Conservation (phyloP, 192 early-diverging fungal species). For the Entomortierella chlamydospora region DNA sequence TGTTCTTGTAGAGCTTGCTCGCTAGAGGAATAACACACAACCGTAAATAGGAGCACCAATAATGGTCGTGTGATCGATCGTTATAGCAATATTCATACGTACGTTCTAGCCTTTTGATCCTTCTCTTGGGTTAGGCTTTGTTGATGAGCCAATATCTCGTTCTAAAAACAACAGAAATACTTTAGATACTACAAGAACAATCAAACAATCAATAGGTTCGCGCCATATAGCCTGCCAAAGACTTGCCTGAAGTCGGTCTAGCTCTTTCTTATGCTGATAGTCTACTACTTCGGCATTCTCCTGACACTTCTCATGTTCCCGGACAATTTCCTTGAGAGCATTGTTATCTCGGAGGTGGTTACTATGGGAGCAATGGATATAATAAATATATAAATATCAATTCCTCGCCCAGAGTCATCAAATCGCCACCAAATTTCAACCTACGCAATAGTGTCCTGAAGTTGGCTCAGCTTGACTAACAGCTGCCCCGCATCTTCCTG, state of each 20-base stretch:
- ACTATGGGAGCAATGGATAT: not conserved
- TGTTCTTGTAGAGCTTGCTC: constrained; percentile 35
- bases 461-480: constrained; percentile 41
- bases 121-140: constrained; percentile 19
- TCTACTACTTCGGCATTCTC: constrained; percentile 25
- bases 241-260: constrained; percentile 16
- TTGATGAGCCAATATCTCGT: constrained; percentile 10
- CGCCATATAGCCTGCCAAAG: not conserved
- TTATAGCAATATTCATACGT: constrained; percentile 2
- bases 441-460: constrained; percentile 50
- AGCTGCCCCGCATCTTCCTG: constrained; percentile 49
- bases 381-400: not conserved
- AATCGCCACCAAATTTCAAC: not conserved
- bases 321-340: constrained; percentile 23
- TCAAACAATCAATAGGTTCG: too few species aligned
- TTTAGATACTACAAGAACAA: too few species aligned
- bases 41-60: not conserved
- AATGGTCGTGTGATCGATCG: too few species aligned
- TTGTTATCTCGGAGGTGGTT: constrained; percentile 42
- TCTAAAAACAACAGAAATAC: constrained; percentile 12
- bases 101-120: constrained; percentile 28
- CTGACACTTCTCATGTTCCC: constrained; percentile 38
- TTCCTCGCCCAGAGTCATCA: not conserved
- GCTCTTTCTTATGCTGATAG: constrained; percentile 35
- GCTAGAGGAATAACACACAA: not conserved